Base-by-base conservation (phyloP, 345 rosid genomes). In the Firmiana major region DNA sequence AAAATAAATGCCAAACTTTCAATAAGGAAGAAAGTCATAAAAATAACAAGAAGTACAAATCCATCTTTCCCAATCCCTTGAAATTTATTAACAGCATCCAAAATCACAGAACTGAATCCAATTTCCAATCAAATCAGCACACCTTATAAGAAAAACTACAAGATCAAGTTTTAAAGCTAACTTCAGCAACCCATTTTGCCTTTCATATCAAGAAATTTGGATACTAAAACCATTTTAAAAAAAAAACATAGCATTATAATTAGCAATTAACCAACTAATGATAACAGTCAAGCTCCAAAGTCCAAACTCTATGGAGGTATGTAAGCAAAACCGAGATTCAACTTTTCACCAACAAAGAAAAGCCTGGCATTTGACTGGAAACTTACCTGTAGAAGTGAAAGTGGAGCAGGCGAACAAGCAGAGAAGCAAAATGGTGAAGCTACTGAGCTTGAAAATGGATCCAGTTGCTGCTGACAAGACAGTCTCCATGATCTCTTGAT, bases 381-480 rank as follows among this genome's bases (percentile, higher is more conserved):
- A 76, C 62, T 76, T 71, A 91, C 98, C 98, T 75, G 94, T 83
- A 42, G 91, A 88, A 76, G 90, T 89, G 82, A 91, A 83, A 81
- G 85, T 78, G 68, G 84, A 86, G 81, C 79, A 90, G 76, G 84
- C 91, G 77, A 94, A 84, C 83, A 89, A 81, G 83, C 91, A 84
- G 13, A 85, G 71, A 63, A 88, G 66, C 63, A 81, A 72, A 26
- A 83, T 2, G 58, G 80, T 43, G 24, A 85, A 81, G 78, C 86
- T 76, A 53, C 84, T 67, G 81, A 85, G 80, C 84, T 84, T 92
- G 34, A 85, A 0, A 73, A 86, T 60, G 77, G 85, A 28, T 75
- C 83, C 79, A 34, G 78, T 64, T 81, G 86, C 46, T 60, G 83
- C 80, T 40, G 83, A 81, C 79, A 76, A 55, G 28, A 71, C 75